Evolutionary conservation across 2,329 filamentous ascomycete genomes (phyloP), one percentile per base, ranked within the genome.

Genomic region (Microcyclospora tardicrescens): DNA sequence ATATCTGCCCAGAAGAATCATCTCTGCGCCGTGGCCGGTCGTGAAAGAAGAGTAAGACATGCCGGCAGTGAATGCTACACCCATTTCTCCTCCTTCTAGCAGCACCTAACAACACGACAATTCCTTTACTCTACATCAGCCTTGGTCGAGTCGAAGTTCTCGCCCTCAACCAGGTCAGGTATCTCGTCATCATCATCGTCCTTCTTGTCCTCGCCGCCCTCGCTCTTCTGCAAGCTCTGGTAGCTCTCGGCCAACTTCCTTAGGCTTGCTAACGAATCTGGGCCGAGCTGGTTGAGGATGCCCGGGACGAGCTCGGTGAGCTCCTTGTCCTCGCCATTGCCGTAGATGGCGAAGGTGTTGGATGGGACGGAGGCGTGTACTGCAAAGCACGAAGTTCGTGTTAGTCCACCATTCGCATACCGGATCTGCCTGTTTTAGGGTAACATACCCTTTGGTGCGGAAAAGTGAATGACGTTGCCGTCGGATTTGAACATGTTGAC

Each of bases 401-500:
- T 35, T 35, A 34, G 29, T 29, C 28, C 33, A 24, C 19, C 19
- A 24, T 24, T 8, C 8, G 4, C 5, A 24, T 8, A 8, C 8
- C 19, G 5, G 5, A 24, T 24, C 35, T n/a, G 16, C 10, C 24
- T 8, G 16, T 13, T 9, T 14, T 16, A 12, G n/a, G 30, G 38
- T 14, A 30, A 72, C 77, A 61, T 71, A 96, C 91, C 91, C 76
- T 95, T 95, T 57, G 91, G 91, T 61, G 84, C 84, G 58, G 85
- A 82, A 66, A 98, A 98, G 78, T 98, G 91, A 62, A 98, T 96
- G 67, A 98, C 91, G 68, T 98, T 98, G 67, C 91, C 91, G 65
- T 98, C 91, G 64, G 84, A 82, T 83, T 98, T 98, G 81, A 98
- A 98, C 91, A 98, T 98, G 81, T 98, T 98, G 66, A 98, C 91